Evolutionary conservation across 2,329 filamentous ascomycete species (phyloP).

Genomic region (Byssochlamys sp.): DNA sequence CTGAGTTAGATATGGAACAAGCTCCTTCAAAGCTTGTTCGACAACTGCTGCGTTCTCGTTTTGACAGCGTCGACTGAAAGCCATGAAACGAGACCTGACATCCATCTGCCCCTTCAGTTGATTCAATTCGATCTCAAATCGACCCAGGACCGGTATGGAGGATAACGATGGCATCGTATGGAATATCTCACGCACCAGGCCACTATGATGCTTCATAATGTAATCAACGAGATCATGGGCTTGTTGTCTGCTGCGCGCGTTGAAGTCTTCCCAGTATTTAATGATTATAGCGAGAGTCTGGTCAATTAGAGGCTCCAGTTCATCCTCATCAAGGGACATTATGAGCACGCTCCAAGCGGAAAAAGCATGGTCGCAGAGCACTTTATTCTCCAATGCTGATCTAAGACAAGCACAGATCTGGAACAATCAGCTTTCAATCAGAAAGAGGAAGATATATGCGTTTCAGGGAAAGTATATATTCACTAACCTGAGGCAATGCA

Average conservation of each 20-base stretch:
- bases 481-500: slow-evolving; percentile 70
- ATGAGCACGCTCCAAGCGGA: slow-evolving; percentile 76
- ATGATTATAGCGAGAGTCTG: slow-evolving; percentile 82
- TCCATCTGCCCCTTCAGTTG: slow-evolving; percentile 57
- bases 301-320: slow-evolving; percentile 70
- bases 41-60: slow-evolving; percentile 85
- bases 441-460: neutral
- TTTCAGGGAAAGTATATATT: neutral
- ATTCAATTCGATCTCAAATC: slow-evolving; percentile 57
- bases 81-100: slow-evolving; percentile 54
- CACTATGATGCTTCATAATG: slow-evolving; percentile 55
- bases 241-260: slow-evolving; percentile 48
- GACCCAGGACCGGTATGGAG: slow-evolving; percentile 58
- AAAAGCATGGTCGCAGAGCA: slow-evolving; percentile 70
- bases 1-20: slow-evolving; percentile 60
- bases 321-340: slow-evolving; percentile 62
- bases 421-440: slow-evolving; percentile 5
- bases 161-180: slow-evolving; percentile 69
- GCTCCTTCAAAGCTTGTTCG: slow-evolving; percentile 66
- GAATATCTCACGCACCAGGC: slow-evolving; percentile 56
- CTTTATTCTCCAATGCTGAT: slow-evolving; percentile 64
- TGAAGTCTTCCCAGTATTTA: slow-evolving; percentile 65
- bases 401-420: slow-evolving; percentile 87
- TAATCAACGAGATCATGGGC: slow-evolving; percentile 55
- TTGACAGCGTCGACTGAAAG: slow-evolving; percentile 63